Conservation (phyloP, 163 green algal genomes). For the Volvox carteri region DNA sequence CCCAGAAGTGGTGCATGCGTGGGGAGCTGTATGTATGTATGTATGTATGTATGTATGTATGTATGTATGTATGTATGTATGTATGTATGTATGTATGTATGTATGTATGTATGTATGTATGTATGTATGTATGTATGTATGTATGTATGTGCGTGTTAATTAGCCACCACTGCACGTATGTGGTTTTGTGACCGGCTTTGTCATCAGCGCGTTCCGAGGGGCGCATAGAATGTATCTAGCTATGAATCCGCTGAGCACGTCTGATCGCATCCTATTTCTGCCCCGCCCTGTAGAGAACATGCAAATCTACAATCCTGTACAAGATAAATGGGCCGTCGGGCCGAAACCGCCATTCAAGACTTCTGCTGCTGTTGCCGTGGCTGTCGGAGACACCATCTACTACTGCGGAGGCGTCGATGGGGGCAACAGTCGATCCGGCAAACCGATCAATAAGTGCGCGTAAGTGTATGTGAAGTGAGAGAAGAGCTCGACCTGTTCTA, state of each 20-base stretch:
- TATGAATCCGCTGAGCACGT: no score
- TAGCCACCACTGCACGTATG: not conserved
- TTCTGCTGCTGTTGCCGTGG: not conserved
- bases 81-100: conserved; percentile 32
- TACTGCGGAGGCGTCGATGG: conserved; percentile 9
- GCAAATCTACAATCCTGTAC: conserved; percentile 29
- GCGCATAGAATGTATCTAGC: no score
- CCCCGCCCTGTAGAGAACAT: not conserved
- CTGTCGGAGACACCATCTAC: not conserved
- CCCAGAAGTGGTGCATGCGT: no score
- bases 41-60: not conserved
- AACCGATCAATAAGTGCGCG: not conserved
- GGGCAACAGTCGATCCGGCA: not conserved
- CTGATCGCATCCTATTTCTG: no score
- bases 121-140: not conserved
- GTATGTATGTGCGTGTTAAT: not conserved
- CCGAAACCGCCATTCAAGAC: not conserved
- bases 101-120: conserved; percentile 4
- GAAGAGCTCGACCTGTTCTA: not conserved
- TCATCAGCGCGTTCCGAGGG: no score
- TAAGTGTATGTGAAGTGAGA: not conserved
- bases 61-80: conserved; percentile 16
- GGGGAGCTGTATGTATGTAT: not conserved
- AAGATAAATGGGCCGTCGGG: not conserved
- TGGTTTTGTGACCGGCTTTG: not conserved